Evolutionary conservation across 768 basidiomycete genomes (phyloP).

Genomic region (Termitomyces sp.): DNA sequence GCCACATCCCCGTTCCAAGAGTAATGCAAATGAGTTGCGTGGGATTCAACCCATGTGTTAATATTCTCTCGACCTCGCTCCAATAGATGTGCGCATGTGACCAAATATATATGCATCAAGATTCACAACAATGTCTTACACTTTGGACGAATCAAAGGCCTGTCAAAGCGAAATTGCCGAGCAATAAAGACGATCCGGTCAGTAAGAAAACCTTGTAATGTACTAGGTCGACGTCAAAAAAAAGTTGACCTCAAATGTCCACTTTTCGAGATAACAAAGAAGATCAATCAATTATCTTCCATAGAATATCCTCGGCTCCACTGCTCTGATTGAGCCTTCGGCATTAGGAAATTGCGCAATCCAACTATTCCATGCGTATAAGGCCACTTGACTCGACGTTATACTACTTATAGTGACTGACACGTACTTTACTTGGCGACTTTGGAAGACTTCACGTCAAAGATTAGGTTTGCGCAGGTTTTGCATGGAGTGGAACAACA

Average conservation of each 20-base stretch:
- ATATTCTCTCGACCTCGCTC: slow-evolving; percentile 23
- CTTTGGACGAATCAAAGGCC: neutral
- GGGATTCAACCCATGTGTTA: slow-evolving; percentile 29
- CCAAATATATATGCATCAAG: slow-evolving; percentile 13
- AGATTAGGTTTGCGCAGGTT: neutral
- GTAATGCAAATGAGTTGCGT: slow-evolving; percentile 15
- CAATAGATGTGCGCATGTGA: slow-evolving; percentile 30
- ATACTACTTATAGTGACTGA: neutral
- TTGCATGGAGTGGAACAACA: neutral
- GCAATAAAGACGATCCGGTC: slow-evolving; percentile 5
- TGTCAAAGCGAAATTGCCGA: slow-evolving; percentile 8
- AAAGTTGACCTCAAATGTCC: neutral
- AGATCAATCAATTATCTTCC: neutral
- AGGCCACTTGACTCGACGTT: neutral
- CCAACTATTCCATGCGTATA: neutral
- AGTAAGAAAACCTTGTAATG: neutral
- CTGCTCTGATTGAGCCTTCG: slow-evolving; percentile 2
- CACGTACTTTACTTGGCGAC: neutral
- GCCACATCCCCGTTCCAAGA: slow-evolving; percentile 23
- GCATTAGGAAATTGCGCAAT: neutral
- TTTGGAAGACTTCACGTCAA: neutral
- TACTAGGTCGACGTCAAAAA: neutral
- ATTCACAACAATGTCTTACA: slow-evolving; percentile 2
- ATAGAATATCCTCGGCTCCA: neutral
- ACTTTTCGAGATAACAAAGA: slow-evolving; percentile 8